Conservation (phyloP, 257 asterid genomes). For the Apocynum venetum region DNA sequence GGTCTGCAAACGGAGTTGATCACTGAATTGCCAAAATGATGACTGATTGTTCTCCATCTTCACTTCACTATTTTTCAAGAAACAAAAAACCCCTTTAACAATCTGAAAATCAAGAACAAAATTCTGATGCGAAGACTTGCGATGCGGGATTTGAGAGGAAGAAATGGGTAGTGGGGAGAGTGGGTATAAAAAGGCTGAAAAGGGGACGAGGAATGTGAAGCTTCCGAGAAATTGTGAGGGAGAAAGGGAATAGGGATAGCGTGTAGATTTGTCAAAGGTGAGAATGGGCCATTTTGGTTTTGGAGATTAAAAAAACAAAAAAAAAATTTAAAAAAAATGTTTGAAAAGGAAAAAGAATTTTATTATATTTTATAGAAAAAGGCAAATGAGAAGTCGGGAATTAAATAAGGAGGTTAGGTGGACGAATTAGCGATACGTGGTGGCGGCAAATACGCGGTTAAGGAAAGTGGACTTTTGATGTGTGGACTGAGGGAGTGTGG, state of each 20-base stretch:
- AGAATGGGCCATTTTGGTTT: not conserved
- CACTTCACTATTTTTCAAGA: not conserved
- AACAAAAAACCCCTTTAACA: not conserved
- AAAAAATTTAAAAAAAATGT: not conserved
- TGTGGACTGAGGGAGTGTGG: conserved; percentile 4
- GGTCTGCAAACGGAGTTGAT: conserved; percentile 73
- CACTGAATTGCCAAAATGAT: conserved; percentile 92
- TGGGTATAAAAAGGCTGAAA: not conserved
- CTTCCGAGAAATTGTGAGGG: conserved; percentile 12
- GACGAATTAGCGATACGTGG: conserved; percentile 11
- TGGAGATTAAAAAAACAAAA: too few species aligned
- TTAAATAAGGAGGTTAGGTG: conserved; percentile 27
- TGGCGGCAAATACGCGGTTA: conserved; percentile 54
- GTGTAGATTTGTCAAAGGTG: conserved; percentile 63
- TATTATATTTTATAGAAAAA: not conserved
- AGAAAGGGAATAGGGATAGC: conserved; percentile 19
- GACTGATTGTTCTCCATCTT: conserved; percentile 73
- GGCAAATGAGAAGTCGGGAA: not conserved
- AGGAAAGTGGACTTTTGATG: conserved; percentile 12
- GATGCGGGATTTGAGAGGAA: not conserved
- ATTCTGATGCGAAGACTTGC: not conserved
- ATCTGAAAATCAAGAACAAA: not conserved
- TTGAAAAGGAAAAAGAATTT: not conserved
- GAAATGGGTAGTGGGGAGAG: not conserved
- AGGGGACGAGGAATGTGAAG: conserved; percentile 8